Evolutionary conservation across 1,139 yeast genomes (phyloP).

Genomic region (Debaryomyces robertsiae): DNA sequence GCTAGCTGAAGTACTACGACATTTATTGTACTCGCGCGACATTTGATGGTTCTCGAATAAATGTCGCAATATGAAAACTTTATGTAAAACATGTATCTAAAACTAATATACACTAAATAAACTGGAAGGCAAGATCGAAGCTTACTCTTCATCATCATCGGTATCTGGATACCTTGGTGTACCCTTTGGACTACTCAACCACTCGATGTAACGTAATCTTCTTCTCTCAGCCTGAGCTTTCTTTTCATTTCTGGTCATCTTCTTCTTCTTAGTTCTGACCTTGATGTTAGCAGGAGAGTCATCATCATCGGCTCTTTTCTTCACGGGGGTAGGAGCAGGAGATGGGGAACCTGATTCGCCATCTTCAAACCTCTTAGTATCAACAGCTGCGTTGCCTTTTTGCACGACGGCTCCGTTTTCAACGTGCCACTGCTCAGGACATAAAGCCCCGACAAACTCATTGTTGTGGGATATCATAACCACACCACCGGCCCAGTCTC

Average conservation of each 20-base stretch:
- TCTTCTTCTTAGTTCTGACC: conserved; percentile 89
- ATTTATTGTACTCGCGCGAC: not conserved
- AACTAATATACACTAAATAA: conserved; percentile 7
- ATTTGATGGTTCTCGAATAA: too few species aligned
- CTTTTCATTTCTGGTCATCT: conserved; percentile 95
- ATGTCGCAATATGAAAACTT: conserved; percentile 7
- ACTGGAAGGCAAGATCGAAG: not conserved
- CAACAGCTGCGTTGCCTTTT: conserved; percentile 78
- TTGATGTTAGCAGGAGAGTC: conserved; percentile 96
- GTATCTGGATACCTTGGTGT: conserved; percentile 94
- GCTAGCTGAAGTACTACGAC: not conserved
- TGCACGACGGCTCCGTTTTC: conserved; percentile 89
- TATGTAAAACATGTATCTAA: conserved; percentile 2
- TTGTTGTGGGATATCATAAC: conserved; percentile 98
- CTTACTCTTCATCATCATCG: conserved; percentile 76
- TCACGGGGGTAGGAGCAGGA: conserved; percentile 31
- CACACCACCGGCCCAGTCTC: conserved; percentile 98
- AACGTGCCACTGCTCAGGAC: conserved; percentile 98
- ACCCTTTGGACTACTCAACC: conserved; percentile 97
- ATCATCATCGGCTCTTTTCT: conserved; percentile 62
- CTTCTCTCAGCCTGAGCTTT: conserved; percentile 91
- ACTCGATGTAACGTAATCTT: conserved; percentile 88
- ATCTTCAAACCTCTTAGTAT: conserved; percentile 79
- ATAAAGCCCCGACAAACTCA: conserved; percentile 94
- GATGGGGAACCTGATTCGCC: conserved; percentile 41